A percentile compares a stretch with the other conserved stretches of the same genome.
Conservation (phyloP, 805 yeast species). For the Suhomyces prunicola region DNA sequence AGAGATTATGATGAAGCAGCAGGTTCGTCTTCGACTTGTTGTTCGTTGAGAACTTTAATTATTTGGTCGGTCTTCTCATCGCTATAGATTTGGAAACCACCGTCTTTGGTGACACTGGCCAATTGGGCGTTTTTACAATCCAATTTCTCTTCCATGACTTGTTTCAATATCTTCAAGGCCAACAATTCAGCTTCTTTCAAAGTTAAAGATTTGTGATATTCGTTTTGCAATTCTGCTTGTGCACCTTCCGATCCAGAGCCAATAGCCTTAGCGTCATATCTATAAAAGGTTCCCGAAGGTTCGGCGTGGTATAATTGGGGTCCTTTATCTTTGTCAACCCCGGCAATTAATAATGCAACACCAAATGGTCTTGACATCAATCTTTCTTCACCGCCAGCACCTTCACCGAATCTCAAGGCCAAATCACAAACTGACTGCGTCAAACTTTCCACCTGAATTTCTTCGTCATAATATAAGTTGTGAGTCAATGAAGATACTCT, state of each 20-base stretch:
- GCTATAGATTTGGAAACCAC: conserved; percentile 80
- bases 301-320: conserved; percentile 98
- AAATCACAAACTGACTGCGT: conserved; percentile 97
- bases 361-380: conserved; percentile 98
- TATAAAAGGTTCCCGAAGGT: conserved; percentile 96
- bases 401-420: conserved; percentile 95
- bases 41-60: conserved; percentile 72
- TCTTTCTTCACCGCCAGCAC: conserved; percentile 93
- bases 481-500: conserved; percentile 87
- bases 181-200: conserved; percentile 89
- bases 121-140: conserved; percentile 94
- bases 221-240: conserved; percentile 94
- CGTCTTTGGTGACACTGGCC: conserved; percentile 83
- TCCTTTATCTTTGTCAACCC: conserved; percentile 87
- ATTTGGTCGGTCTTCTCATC: conserved; percentile 81
- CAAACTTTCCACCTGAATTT: conserved; percentile 85
- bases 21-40: conserved; percentile 45
- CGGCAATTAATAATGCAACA: conserved; percentile 94
- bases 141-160: conserved; percentile 98
- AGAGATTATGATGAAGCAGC: not conserved
- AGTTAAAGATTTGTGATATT: conserved; percentile 89
- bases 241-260: conserved; percentile 99
- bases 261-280: conserved; percentile 97
- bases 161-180: conserved; percentile 85
- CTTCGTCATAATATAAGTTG: conserved; percentile 85